Percentiles rank a stretch among this genome's conserved stretches.
Evolutionary conservation across 371 early-diverging fungal genomes (phyloP).

Genomic region (Rhizopus delemar): DNA sequence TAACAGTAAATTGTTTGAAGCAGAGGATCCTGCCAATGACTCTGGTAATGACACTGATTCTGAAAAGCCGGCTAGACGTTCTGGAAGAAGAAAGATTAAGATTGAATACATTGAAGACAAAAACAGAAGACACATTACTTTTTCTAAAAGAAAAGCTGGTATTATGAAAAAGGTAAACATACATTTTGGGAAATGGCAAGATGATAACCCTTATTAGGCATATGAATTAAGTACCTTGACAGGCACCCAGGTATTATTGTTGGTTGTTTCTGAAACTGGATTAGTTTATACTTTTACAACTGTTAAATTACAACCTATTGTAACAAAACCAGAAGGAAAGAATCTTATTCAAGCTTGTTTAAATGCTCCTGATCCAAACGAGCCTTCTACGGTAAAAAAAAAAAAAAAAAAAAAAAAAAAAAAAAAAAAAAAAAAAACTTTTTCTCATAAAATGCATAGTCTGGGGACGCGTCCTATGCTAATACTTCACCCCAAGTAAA

Average conservation of each 20-base stretch:
- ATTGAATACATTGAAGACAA: slow-evolving; percentile 97
- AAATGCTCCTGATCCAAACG: slow-evolving; percentile 72
- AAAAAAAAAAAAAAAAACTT: background rate
- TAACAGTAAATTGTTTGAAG: slow-evolving; percentile 23
- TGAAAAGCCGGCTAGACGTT: slow-evolving; percentile 64
- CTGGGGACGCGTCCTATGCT: slow-evolving; percentile 32
- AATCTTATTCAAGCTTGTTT: slow-evolving; percentile 94
- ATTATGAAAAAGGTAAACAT: slow-evolving; percentile 94
- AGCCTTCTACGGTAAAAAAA: slow-evolving; percentile 6
- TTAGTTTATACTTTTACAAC: slow-evolving; percentile 99
- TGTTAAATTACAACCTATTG: slow-evolving; percentile 93
- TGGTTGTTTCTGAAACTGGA: slow-evolving; percentile 97
- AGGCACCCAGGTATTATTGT: slow-evolving; percentile 94
- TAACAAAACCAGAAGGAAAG: slow-evolving; percentile 92
- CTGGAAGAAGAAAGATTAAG: slow-evolving; percentile 93
- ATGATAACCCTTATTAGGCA: slow-evolving; percentile 59
- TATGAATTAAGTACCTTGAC: slow-evolving; percentile 96
- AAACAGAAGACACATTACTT: slow-evolving; percentile 94
- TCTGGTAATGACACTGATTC: slow-evolving; percentile 33
- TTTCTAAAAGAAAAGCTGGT: slow-evolving; percentile 98
- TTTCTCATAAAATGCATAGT: background rate
- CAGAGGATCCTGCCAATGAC: slow-evolving; percentile 23
- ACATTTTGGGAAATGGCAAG: slow-evolving; percentile 7
- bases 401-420: slow-evolving; percentile 1
- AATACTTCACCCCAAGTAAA: slow-evolving; percentile 19